phyloP scores from a whole-genome alignment of 139 green algal species.

The Tetraselmis chui region DNA sequence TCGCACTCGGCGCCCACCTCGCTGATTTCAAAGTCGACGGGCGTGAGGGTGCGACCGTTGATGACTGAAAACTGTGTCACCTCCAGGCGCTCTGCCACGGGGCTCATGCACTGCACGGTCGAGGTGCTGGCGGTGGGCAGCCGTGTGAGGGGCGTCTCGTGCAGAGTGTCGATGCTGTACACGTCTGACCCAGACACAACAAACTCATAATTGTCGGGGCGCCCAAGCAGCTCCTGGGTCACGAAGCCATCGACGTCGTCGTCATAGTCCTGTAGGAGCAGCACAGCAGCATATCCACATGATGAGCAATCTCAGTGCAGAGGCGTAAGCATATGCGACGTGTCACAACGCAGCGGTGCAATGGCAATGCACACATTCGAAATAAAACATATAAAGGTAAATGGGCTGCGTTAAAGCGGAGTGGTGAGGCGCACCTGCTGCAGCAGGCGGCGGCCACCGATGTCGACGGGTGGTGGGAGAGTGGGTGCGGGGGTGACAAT shows the following conservation, averaged over 20 bases:
- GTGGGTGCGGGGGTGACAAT: not conserved
- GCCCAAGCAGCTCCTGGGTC: not conserved
- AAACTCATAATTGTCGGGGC: not conserved
- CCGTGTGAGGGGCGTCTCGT: not conserved
- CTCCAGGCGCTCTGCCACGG: not conserved
- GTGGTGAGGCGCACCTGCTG: no score
- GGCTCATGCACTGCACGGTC: not conserved
- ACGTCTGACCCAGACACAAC: not conserved
- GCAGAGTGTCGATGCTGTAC: not conserved
- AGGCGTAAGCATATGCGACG: no score
- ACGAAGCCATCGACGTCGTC: not conserved
- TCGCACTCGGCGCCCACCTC: conserved; percentile 13
- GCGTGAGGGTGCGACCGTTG: not conserved
- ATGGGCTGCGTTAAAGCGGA: no score
- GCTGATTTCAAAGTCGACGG: conserved; percentile 7
- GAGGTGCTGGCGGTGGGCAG: not conserved
- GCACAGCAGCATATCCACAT: no score
- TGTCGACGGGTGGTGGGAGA: not conserved
- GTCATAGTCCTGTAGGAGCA: no score
- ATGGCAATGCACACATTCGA: no score
- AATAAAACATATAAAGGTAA: no score
- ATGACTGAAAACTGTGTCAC: not conserved
- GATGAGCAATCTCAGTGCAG: no score
- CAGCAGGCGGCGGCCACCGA: not conserved
- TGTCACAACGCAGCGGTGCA: no score